phyloP scores from a whole-genome alignment of 495 filamentous ascomycete genomes.

The Penicillium canescens region DNA sequence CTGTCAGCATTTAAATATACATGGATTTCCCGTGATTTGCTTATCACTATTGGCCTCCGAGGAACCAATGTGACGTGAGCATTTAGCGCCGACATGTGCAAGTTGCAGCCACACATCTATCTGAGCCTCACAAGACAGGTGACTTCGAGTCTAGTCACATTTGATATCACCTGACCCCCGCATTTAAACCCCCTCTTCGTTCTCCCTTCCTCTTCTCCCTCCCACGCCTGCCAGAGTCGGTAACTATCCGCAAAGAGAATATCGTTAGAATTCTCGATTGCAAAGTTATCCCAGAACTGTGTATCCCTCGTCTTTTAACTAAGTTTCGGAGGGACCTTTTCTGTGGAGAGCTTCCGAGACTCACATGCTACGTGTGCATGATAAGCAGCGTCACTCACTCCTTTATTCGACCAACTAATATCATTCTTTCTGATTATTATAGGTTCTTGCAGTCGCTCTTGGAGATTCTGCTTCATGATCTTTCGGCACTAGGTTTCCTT shows the following conservation, averaged over 20 bases:
- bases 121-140: constrained; percentile 3
- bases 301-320: constrained; percentile 25
- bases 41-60: too few relatives aligned
- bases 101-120: neutral
- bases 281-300: constrained; percentile 26
- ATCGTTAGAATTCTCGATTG: constrained; percentile 29
- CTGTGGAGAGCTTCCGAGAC: constrained; percentile 36
- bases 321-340: constrained; percentile 23
- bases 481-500: constrained; percentile 4
- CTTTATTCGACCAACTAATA: constrained; percentile 36
- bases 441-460: constrained; percentile 25
- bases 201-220: constrained; percentile 15
- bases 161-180: constrained; percentile 31
- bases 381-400: constrained; percentile 38
- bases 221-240: constrained; percentile 43
- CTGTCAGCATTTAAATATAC: too few relatives aligned
- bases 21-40: too few relatives aligned
- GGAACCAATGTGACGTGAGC: constrained; percentile 12
- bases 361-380: constrained; percentile 36
- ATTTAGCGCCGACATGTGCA: constrained; percentile 12
- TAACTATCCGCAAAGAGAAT: constrained; percentile 31
- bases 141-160: constrained; percentile 4
- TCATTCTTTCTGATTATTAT: constrained; percentile 35
- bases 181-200: constrained; percentile 31
- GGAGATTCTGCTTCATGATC: constrained; percentile 9